Evolutionary conservation across 2,329 filamentous ascomycete species (phyloP), one percentile per base, ranked within the genome.

Genomic region (Botrytis cinerea): DNA sequence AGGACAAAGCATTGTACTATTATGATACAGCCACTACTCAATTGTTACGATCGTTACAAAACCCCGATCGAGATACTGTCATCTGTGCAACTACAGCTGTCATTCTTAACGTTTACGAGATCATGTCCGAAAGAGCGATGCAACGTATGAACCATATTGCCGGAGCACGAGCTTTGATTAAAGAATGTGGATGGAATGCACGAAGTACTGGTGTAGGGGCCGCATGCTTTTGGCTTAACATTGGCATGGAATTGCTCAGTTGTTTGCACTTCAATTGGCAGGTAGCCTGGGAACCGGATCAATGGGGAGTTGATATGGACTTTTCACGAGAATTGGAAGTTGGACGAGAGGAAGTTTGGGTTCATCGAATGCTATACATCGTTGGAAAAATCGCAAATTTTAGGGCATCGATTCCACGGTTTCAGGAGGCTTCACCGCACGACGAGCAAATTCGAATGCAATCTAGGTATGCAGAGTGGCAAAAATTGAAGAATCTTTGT

Each of bases 181-280:
- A 94, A 75, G 94, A 97, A 80, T 97, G 94, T 79, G 90, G 91
- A 7, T 98, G 95, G 95, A 92, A 93, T 78, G 93, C 93, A 0
- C 89, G 86, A 75, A 92, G 92, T 51, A 88, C 87, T 1, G 94
- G 95, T 0, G 89, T 97, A 32, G 95, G 94, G 0, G 89, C 91
- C 0, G 94, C 95, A 1, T 98, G 95, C 81, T 98, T 98, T 83
- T 98, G 95, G 95, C 85, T 98, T 54, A 97, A 97, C 78, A 90
- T 97, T 25, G 92, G 92, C 25, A 92, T 97, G 87, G 95, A 98
- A 81, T 86, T 98, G n/a, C 85, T 98, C 43, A 93, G 90, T 76
- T 97, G 94, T 81, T 85, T 98, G 25, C 91, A 93, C 76, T 94
- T 94, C 82, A 94, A 95, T 80, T 97, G 93, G 92, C 88, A 91